phyloP scores from a whole-genome alignment of 1,284 basidiomycete genomes.

The Leccinum fallax region DNA sequence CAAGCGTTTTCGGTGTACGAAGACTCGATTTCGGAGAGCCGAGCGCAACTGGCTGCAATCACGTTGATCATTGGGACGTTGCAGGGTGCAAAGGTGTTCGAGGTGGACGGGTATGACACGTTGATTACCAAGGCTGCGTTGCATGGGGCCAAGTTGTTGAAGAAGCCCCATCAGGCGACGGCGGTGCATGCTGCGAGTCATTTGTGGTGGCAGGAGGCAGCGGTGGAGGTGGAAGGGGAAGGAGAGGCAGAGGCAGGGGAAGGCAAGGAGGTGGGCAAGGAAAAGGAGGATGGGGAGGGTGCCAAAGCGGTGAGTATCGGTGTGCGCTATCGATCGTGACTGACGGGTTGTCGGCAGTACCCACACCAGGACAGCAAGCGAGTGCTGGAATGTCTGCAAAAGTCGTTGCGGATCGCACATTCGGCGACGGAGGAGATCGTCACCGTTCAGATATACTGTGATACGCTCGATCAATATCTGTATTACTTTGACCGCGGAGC shows the following conservation, averaged over 20 bases:
- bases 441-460: too few relatives aligned
- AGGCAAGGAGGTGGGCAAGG: slow-evolving; percentile 26
- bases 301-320: slow-evolving; percentile 58
- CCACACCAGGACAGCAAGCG: slow-evolving; percentile 77
- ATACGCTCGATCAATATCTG: too few relatives aligned
- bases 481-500: too few relatives aligned
- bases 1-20: too few relatives aligned
- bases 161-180: too few relatives aligned
- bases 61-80: too few relatives aligned
- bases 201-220: slow-evolving; percentile 91
- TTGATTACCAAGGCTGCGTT: too few relatives aligned
- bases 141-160: too few relatives aligned
- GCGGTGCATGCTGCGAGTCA: slow-evolving; percentile 95
- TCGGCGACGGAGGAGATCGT: slow-evolving; percentile 38
- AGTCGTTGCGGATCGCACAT: slow-evolving; percentile 83
- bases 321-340: not conserved
- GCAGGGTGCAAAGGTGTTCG: too few relatives aligned
- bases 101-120: too few relatives aligned
- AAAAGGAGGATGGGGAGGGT: slow-evolving; percentile 48
- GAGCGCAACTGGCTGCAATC: too few relatives aligned
- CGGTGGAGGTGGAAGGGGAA: slow-evolving; percentile 40
- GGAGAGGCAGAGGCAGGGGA: slow-evolving; percentile 27
- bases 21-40: too few relatives aligned
- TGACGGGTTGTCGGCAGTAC: slow-evolving; percentile 33
- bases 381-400: slow-evolving; percentile 77